Conservation (phyloP, 169 alveolate species). For the Cryptosporidium ubiquitum region DNA sequence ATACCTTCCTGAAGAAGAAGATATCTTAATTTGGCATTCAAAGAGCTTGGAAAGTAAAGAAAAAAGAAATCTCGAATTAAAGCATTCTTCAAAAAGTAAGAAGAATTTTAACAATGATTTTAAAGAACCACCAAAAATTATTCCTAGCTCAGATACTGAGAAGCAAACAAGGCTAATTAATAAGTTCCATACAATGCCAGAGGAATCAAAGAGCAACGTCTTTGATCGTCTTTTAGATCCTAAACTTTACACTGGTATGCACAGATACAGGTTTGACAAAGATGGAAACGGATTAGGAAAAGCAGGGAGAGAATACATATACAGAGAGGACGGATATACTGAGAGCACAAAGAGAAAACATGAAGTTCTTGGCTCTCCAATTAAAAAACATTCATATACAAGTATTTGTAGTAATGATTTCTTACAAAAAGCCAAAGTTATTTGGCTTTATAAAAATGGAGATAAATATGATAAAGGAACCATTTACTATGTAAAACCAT, state of each 20-base stretch:
- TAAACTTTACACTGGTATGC: constrained; percentile 77
- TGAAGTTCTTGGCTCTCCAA: constrained; percentile 84
- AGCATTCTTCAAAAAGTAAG: not conserved
- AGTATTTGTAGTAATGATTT: constrained; percentile 75
- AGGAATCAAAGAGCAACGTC: constrained; percentile 20
- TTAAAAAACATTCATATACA: constrained; percentile 56
- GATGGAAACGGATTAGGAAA: constrained; percentile 86
- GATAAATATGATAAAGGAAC: constrained; percentile 89
- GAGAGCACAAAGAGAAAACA: constrained; percentile 81
- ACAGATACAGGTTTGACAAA: constrained; percentile 87
- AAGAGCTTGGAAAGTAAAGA: constrained; percentile 6
- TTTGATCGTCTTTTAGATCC: constrained; percentile 62
- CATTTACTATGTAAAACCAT: constrained; percentile 84
- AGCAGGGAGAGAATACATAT: constrained; percentile 85
- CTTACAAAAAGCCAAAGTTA: constrained; percentile 85
- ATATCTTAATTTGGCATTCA: constrained; percentile 48
- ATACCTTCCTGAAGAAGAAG: constrained; percentile 61
- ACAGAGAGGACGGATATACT: constrained; percentile 83
- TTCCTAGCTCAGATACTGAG: not conserved
- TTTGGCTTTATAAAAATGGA: constrained; percentile 91
- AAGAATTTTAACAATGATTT: not conserved
- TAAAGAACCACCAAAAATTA: not conserved
- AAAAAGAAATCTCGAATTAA: not conserved
- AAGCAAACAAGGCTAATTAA: not conserved
- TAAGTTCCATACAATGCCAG: constrained; percentile 27